These are phyloP conservation scores for Volvox africanus DNA, from an alignment of 139 green algal species.

Conservation along the genomic window DNA sequence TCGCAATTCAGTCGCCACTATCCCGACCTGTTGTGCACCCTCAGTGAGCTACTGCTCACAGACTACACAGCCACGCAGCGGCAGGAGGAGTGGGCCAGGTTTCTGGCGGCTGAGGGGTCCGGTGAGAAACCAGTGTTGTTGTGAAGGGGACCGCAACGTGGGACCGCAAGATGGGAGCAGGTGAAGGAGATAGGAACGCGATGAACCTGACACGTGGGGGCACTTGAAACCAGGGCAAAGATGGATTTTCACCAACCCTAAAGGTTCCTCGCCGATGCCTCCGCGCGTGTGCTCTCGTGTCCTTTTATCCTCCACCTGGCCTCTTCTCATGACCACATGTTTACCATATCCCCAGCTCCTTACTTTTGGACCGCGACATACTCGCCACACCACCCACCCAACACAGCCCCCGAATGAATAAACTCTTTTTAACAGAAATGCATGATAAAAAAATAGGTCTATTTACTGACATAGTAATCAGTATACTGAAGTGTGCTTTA, in stretches of 20 bases:
- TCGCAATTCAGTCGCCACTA: neutral
- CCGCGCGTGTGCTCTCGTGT: neutral
- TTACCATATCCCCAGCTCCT: no score
- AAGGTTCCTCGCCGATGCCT: neutral
- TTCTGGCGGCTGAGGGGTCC: constrained; percentile 16
- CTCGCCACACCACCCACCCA: no score
- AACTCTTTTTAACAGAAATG: no score
- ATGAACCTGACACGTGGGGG: neutral
- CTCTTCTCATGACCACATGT: no score
- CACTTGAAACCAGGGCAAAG: neutral
- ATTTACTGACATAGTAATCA: neutral
- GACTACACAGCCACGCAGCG: neutral
- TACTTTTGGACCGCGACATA: no score
- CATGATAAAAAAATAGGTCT: neutral
- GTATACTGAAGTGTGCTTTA: neutral
- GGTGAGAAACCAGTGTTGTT: neutral
- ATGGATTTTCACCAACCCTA: neutral
- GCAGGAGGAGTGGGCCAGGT: neutral
- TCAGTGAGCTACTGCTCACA: constrained; percentile 5
- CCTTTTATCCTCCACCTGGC: no score
- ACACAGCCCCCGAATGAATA: no score
- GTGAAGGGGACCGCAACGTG: neutral
- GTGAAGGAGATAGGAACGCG: neutral
- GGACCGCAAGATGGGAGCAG: no score
- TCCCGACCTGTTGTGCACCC: neutral